Evolutionary conservation across 2,329 filamentous ascomycete genomes (phyloP).

Genomic region (Colletotrichum gloeosporioides): DNA sequence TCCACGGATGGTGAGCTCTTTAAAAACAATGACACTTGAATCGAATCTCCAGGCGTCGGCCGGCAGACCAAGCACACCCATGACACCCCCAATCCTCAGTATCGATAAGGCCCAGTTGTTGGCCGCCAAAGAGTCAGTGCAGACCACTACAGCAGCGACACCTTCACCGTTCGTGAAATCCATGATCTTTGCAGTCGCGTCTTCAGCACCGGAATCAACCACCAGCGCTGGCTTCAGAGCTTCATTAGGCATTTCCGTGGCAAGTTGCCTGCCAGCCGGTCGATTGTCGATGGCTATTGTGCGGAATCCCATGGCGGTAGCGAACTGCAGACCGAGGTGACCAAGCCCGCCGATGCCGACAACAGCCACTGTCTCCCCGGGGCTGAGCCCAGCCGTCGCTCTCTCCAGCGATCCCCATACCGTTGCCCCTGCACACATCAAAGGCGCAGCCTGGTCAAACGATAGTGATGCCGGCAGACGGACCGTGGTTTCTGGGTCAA

Average conservation of each 20-base stretch:
- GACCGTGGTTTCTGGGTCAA: conserved; percentile 34
- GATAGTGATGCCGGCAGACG: conserved; percentile 29
- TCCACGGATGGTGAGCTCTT: conserved; percentile 33
- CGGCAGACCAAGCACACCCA: conserved; percentile 35
- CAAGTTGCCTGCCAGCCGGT: conserved; percentile 30
- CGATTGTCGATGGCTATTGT: conserved; percentile 40
- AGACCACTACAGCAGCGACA: conserved; percentile 33
- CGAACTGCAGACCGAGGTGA: conserved; percentile 39
- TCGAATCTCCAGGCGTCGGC: conserved; percentile 37
- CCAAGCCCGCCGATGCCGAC: conserved; percentile 41
- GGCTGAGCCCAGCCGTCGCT: conserved; percentile 27
- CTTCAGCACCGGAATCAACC: conserved; percentile 27
- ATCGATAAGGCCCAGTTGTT: conserved; percentile 33
- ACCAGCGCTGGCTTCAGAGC: conserved; percentile 30
- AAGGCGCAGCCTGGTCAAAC: conserved; percentile 38
- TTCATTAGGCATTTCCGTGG: conserved; percentile 27
- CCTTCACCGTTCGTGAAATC: conserved; percentile 35
- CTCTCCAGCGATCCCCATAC: conserved; percentile 37
- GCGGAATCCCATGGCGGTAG: conserved; percentile 39
- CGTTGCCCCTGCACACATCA: conserved; percentile 41
- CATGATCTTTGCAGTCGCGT: conserved; percentile 25
- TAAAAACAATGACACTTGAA: conserved; percentile 31
- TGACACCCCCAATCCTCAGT: conserved; percentile 31
- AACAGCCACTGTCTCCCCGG: conserved; percentile 32
- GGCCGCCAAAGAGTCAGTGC: conserved; percentile 34